Conservation (phyloP, 2,329 filamentous ascomycete genomes). For the Claviceps africana region DNA sequence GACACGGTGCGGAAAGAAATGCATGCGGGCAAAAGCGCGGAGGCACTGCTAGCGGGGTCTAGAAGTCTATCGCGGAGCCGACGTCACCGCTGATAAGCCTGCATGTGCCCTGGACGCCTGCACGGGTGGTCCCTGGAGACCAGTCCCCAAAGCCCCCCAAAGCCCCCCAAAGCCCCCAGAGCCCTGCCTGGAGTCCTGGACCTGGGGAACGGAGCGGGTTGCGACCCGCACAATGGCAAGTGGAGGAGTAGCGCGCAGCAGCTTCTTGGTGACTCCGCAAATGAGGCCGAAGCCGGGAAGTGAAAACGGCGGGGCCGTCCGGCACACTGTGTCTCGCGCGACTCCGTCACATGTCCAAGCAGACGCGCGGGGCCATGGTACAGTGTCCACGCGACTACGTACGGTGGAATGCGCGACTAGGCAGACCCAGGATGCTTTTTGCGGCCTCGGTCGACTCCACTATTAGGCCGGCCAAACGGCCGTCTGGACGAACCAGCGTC, state of each 20-base stretch:
- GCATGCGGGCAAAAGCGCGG: neutral
- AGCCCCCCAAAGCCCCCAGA: too few relatives aligned
- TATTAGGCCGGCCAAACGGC: constrained; percentile 46
- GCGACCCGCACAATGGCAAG: constrained; percentile 1
- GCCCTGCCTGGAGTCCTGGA: too few relatives aligned
- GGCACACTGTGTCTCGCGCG: neutral
- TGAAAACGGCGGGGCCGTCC: neutral
- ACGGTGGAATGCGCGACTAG: neutral
- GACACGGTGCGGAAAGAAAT: neutral
- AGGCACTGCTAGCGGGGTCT: neutral
- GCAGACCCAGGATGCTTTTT: neutral
- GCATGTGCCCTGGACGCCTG: too few relatives aligned
- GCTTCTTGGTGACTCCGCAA: constrained; percentile 4
- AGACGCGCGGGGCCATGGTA: neutral
- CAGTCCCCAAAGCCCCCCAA: too few relatives aligned
- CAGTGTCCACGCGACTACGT: neutral
- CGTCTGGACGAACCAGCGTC: constrained; percentile 28
- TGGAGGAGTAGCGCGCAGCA: neutral
- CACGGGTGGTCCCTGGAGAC: too few relatives aligned
- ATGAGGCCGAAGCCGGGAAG: constrained; percentile 4
- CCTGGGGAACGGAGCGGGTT: neutral
- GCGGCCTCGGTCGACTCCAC: constrained; percentile 30
- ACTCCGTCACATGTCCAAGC: neutral
- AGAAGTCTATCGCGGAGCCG: neutral
- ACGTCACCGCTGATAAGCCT: neutral